Evolutionary conservation across 169 alveolate species (phyloP), one percentile per base, ranked within the genome.

Genomic region (Babesia ovis): DNA sequence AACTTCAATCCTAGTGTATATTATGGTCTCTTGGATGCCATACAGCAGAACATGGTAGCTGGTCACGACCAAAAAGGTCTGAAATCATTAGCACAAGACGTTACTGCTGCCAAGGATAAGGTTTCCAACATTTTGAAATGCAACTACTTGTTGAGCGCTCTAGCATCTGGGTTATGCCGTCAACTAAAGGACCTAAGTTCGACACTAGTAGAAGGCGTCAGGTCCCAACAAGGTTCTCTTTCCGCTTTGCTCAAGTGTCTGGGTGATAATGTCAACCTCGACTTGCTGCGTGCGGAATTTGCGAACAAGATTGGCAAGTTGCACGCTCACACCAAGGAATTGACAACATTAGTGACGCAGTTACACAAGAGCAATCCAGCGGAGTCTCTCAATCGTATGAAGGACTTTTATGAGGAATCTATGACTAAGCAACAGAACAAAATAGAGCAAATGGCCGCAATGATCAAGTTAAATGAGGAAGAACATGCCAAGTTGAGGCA

Each of bases 71-170:
- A 3, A 4, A 27, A 12, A 14, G 74, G 31, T 2, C 14, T 27
- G 0, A 31, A 2, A 3, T 12, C 62, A 43, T 4, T n/a, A 23
- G 39, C 20, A 16, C n/a, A 64, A 12, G 54, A 29, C 14, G 48
- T 68, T 3, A 29, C 42, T 0, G 14, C 41, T 12, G 79, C 79
- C 25, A 12, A 69, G 18, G 70, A 68, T 29, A 68, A 54, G 68
- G 37, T 68, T 0, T 68, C 22, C 37, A 68, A 68, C 68, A 68
- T 68, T 23, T 18, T 68, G 35, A 75, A 75, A 39, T 75, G 69
- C 61, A 75, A 75, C 71, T 61, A 62, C 43, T 41, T 75, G 18
- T 20, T 66, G 41, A 25, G 58, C 23, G 32, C 59, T 14, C 42
- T 75, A 56, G 61, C 69, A 11, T 5, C 64, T 32, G 67, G 68